Conservation (phyloP, 106 monocot species). For the Dendrobium chrysotoxum region DNA sequence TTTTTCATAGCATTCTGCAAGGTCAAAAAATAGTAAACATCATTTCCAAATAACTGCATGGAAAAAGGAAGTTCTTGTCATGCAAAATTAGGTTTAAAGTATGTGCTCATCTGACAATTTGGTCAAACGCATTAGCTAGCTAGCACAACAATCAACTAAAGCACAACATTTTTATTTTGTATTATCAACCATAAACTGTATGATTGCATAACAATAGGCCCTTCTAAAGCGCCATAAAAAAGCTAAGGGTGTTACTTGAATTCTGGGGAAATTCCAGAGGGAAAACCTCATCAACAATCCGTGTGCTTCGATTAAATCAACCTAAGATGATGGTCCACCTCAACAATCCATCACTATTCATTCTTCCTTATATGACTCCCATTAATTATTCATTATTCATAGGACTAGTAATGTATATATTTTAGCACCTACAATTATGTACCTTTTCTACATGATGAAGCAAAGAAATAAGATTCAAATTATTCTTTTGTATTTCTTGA, state of each 20-base stretch:
- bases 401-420: too few relatives aligned
- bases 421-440: too few relatives aligned
- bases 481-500: too few relatives aligned
- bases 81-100: background rate
- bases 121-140: background rate
- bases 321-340: too few relatives aligned
- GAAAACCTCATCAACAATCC: too few relatives aligned
- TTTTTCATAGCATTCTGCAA: conserved; percentile 48
- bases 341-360: too few relatives aligned
- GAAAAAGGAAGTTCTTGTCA: background rate
- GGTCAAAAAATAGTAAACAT: background rate
- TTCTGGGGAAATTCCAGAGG: background rate
- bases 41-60: background rate
- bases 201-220: background rate
- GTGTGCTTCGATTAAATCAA: too few relatives aligned
- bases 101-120: background rate
- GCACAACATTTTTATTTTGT: background rate
- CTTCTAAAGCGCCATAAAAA: background rate
- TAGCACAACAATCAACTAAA: background rate
- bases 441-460: too few relatives aligned
- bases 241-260: background rate
- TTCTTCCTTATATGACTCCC: too few relatives aligned
- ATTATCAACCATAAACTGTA: background rate
- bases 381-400: too few relatives aligned
- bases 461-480: too few relatives aligned